Evolutionary conservation across 768 basidiomycete genomes (phyloP), one percentile per base, ranked within the genome.

Genomic region (Tephrocybe sp.): DNA sequence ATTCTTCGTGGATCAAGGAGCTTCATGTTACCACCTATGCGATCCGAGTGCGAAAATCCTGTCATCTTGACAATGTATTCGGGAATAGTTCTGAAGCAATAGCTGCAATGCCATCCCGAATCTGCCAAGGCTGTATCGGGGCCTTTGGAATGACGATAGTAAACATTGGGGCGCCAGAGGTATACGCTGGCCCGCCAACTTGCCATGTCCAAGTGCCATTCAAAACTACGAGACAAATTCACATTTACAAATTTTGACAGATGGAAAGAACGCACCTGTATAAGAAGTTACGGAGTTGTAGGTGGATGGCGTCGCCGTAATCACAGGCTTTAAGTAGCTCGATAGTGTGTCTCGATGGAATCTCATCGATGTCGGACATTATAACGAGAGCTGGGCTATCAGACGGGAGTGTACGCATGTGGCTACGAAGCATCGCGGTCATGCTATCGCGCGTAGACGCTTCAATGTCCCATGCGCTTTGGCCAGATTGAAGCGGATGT

Each of bases 91-190:
- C 77, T 70, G 73, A 84, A 86, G 65, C 83, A 85, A 67, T 79
- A 85, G 50, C 79, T 80, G 67, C 82, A 84, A 58, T 85, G 83
- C 82, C 82, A 85, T 1, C 83, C 84, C n/a, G 81, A 68, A 61
- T 85, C 82, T 17, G 80, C 78, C 32, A 85, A 75, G 8, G 78
- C 65, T 33, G 63, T 60, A 43, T 81, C 71, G 8, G 68, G 68
- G 46, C 72, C 71, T 61, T 77, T 73, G 16, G 75, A 76, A 59
- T 80, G 80, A 23, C 72, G 70, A 59, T 83, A 83, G 49, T 62
- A 72, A 45, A 62, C 70, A 26, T 62, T 58, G n/a, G 61, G 53
- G n/a, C 54, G 65, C 77, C 76, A 80, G 13, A 67, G 66, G 51
- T 79, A 76, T 11, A 75, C 77, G 54, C 73, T 75, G 10, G 82